Base-by-base conservation (phyloP, 306 rosid species). In the Begonia fuchsioides region DNA sequence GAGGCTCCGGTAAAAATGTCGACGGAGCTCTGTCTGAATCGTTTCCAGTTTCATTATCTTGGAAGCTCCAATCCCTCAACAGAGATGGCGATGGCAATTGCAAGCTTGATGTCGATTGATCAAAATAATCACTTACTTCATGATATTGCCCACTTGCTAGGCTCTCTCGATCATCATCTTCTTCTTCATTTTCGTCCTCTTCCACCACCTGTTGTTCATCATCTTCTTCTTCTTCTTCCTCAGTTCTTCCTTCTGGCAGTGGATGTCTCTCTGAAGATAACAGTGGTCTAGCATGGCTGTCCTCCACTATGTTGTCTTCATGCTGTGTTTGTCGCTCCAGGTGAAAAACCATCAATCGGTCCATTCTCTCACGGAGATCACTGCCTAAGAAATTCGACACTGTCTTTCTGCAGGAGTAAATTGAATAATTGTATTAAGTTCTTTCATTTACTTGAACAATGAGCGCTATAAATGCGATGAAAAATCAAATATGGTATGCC, bases 311-410 rank as follows among this genome's bases (percentile, higher is more conserved):
- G 20, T 61, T 8, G 8, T 5, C 57, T 17, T 62, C 73, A 39
- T 54, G 14, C 13, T 54, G 62, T n/a, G 72, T 52, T 47, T 63
- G 87, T 51, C 72, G 69, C 60, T 69, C 92, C 44, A 68, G 39
- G 17, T 70, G 94, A 47, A 72, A 62, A 44, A 41, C 64, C 87
- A 90, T 79, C 68, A 90, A 64, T 68, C 71, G 72, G 32, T 90
- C 87, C 68, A 90, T 81, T 66, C 41, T 75, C 41, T 67, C 87
- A 11, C 83, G 61, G 52, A 85, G 73, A 32, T 69, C 93, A 49
- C 98, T 69, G 2, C 79, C 47, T 50, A 85, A 92, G 71, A 75
- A 76, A 62, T 40, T 75, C 19, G 98, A 85, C 47, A 90, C 98
- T 15, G 92, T 79, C 58, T 63, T 70, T 56, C 98, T 87, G 80